These are phyloP conservation scores for Ambrosiella cleistominuta DNA, from an alignment of 2,329 filamentous ascomycete genomes.

Conservation along the genomic window DNA sequence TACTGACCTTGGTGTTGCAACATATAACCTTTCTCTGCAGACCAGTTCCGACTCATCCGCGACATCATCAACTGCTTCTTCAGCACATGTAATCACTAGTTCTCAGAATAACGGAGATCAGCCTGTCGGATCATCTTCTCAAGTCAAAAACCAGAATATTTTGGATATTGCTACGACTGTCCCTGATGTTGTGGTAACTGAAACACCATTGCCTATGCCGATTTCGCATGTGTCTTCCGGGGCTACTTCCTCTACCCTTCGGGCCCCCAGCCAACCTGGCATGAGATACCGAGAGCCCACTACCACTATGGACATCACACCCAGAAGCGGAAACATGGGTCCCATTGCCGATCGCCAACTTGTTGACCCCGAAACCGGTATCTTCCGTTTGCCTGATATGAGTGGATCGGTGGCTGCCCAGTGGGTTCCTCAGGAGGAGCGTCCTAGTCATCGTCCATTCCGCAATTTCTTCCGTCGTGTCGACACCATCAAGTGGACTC, in stretches of 20 bases:
- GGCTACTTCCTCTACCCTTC: not conserved
- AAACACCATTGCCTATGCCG: too few species aligned
- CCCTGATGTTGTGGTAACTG: too few species aligned
- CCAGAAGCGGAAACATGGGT: not conserved
- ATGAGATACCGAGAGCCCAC: not conserved
- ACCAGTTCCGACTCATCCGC: too few species aligned
- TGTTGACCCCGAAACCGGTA: not conserved
- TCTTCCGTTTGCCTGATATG: constrained; percentile 14
- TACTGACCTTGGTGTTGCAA: too few species aligned
- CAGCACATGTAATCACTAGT: too few species aligned
- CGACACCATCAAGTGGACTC: constrained; percentile 84
- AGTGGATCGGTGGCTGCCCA: constrained; percentile 44
- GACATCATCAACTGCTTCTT: too few species aligned
- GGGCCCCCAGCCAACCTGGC: not conserved
- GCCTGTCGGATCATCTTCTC: too few species aligned
- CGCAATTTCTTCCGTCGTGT: constrained; percentile 69
- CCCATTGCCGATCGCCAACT: not conserved
- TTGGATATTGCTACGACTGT: too few species aligned
- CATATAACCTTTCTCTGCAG: too few species aligned
- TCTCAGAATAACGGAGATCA: too few species aligned
- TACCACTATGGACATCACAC: not conserved
- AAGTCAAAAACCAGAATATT: too few species aligned
- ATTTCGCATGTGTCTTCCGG: not conserved
- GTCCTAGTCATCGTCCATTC: constrained; percentile 54
- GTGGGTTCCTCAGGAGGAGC: constrained; percentile 55